These are phyloP conservation scores for Pestalotiopsis sp. DNA, from an alignment of 2,329 filamentous ascomycete genomes.

Conservation along the genomic window DNA sequence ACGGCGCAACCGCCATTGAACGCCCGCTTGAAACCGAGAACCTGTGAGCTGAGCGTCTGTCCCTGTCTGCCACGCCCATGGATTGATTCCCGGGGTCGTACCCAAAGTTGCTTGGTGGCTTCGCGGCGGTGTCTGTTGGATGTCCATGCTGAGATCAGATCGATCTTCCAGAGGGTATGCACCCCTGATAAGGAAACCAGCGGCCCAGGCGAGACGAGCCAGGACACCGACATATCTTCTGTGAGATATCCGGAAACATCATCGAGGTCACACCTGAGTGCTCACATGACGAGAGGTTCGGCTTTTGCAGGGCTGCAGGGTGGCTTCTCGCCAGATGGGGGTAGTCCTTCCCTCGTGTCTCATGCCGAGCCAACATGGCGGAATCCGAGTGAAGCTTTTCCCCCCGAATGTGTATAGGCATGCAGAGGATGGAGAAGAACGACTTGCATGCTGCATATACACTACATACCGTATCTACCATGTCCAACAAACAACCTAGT, in stretches of 20 bases:
- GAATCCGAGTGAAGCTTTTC: not conserved
- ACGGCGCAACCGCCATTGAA: too few species aligned
- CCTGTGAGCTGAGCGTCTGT: not conserved
- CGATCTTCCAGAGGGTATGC: not conserved
- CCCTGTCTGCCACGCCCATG: not conserved
- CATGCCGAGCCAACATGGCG: not conserved
- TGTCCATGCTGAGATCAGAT: constrained; percentile 1
- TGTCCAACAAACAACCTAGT: not conserved
- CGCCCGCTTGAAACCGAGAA: constrained; percentile 10
- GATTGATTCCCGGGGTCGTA: not conserved
- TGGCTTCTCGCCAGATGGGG: not conserved
- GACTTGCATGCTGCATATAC: not conserved
- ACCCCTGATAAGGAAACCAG: not conserved
- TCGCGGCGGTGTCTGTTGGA: not conserved
- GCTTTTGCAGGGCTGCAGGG: not conserved
- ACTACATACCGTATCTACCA: not conserved
- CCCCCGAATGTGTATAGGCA: not conserved
- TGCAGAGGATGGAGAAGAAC: not conserved
- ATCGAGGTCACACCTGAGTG: not conserved
- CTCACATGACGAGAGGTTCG: constrained; percentile 1
- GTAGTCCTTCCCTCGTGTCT: not conserved
- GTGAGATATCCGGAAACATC: not conserved
- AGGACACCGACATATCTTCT: not conserved
- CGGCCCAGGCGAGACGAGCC: not conserved
- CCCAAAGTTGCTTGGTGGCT: not conserved